Evolutionary conservation across 2,329 filamentous ascomycete genomes (phyloP).

Genomic region (Xylariaceae sp.): DNA sequence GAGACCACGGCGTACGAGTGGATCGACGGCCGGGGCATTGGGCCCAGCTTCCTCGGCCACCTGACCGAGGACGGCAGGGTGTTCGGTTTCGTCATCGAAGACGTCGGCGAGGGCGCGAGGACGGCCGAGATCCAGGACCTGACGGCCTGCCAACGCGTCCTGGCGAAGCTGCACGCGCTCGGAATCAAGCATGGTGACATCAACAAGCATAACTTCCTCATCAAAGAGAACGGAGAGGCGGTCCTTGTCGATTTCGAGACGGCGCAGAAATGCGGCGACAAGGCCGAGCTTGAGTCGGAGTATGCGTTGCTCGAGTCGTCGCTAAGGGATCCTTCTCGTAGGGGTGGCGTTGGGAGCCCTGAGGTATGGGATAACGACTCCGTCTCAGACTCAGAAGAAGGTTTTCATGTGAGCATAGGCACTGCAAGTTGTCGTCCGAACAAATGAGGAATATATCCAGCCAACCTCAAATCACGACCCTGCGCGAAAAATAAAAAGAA

Average conservation of each 20-base stretch:
- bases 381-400: too few species aligned
- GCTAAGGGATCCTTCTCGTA: constrained; percentile 4
- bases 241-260: constrained; percentile 31
- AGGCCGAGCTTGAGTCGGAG: constrained; percentile 7
- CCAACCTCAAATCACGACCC: too few species aligned
- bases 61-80: constrained; percentile 27
- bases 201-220: constrained; percentile 28
- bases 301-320: constrained; percentile 2
- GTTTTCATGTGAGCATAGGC: too few species aligned
- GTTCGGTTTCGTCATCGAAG: constrained; percentile 31
- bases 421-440: too few species aligned
- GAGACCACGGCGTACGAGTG: constrained; percentile 24
- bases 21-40: constrained; percentile 21
- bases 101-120: constrained; percentile 23
- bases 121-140: constrained; percentile 28
- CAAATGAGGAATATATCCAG: too few species aligned
- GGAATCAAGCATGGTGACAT: constrained; percentile 34
- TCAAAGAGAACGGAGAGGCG: constrained; percentile 22
- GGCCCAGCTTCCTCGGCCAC: constrained; percentile 26
- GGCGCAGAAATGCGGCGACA: constrained; percentile 4
- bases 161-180: constrained; percentile 31
- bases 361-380: neutral
- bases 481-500: too few species aligned
- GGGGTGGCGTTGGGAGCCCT: constrained; percentile 3
- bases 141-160: constrained; percentile 20